phyloP scores from a whole-genome alignment of 163 green algal genomes.

The Chlamydomonas reinhardtii region DNA sequence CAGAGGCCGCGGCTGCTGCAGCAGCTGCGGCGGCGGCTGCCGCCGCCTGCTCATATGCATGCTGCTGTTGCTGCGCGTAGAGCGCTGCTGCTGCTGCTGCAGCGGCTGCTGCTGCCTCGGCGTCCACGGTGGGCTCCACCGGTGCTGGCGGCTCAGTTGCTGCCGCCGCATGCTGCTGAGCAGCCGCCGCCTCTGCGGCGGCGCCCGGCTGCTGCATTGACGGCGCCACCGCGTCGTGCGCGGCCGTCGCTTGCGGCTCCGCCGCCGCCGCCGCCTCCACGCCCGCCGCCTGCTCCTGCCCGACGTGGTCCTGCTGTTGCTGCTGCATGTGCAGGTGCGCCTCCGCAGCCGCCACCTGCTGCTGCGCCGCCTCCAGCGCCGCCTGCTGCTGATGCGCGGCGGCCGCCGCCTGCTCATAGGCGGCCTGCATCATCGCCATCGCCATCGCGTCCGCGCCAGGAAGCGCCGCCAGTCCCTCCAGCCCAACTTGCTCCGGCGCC shows the following conservation, averaged over 20 bases:
- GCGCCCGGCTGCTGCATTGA: no score
- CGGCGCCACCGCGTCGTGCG: no score
- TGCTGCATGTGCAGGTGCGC: background rate
- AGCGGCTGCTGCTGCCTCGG: background rate
- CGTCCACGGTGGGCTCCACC: background rate
- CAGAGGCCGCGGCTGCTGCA: no score
- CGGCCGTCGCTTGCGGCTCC: background rate
- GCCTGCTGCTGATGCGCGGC: background rate
- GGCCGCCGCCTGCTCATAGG: slow-evolving; percentile 18
- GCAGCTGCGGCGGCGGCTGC: background rate
- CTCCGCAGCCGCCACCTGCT: background rate
- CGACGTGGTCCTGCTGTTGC: background rate
- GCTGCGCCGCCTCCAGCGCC: background rate
- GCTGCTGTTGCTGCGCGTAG: slow-evolving; percentile 5
- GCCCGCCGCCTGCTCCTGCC: background rate
- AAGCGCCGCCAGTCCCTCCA: background rate
- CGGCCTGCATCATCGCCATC: slow-evolving; percentile 5
- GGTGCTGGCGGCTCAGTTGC: no score
- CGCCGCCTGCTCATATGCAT: background rate
- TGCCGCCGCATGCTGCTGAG: background rate
- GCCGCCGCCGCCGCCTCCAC: background rate
- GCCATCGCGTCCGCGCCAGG: background rate
- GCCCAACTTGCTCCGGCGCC: background rate
- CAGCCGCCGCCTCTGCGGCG: no score
- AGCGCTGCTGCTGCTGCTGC: slow-evolving; percentile 4